These are phyloP conservation scores for Clavariopsis aquatica DNA, from an alignment of 495 filamentous ascomycete species.

Conservation along the genomic window DNA sequence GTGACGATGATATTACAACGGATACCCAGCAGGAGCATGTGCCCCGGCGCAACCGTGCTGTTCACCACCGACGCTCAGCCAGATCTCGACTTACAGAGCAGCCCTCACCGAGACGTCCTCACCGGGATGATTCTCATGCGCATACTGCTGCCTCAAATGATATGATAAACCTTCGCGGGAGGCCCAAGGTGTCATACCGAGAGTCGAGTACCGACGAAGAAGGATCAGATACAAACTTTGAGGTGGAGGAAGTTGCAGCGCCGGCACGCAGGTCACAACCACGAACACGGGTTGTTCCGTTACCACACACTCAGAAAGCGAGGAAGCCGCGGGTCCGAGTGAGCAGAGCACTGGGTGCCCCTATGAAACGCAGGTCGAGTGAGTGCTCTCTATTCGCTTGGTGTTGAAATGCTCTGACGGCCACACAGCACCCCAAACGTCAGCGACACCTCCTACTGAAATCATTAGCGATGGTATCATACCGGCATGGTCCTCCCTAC, in stretches of 20 bases:
- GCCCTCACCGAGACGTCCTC: neutral
- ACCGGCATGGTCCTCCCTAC: slow-evolving; percentile 62
- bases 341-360: slow-evolving; percentile 14
- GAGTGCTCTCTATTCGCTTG: neutral
- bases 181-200: slow-evolving; percentile 22
- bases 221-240: slow-evolving; percentile 13
- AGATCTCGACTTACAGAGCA: slow-evolving; percentile 9
- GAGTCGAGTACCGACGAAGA: slow-evolving; percentile 26
- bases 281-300: neutral
- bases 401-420: neutral
- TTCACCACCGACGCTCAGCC: slow-evolving; percentile 17
- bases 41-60: neutral
- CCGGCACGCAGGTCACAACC: neutral
- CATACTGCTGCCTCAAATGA: neutral
- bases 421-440: neutral
- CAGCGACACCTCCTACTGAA: neutral
- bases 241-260: neutral
- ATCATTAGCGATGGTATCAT: slow-evolving; percentile 26
- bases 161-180: neutral
- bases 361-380: slow-evolving; percentile 1
- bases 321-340: slow-evolving; percentile 1
- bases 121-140: neutral
- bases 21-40: slow-evolving; percentile 12
- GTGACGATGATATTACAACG: slow-evolving; percentile 18
- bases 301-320: slow-evolving; percentile 1